Percentiles rank a stretch among this genome's conserved stretches.
These are phyloP conservation scores for Pulveroboletus sp. DNA, from an alignment of 768 basidiomycete genomes.

Conservation along the genomic window DNA sequence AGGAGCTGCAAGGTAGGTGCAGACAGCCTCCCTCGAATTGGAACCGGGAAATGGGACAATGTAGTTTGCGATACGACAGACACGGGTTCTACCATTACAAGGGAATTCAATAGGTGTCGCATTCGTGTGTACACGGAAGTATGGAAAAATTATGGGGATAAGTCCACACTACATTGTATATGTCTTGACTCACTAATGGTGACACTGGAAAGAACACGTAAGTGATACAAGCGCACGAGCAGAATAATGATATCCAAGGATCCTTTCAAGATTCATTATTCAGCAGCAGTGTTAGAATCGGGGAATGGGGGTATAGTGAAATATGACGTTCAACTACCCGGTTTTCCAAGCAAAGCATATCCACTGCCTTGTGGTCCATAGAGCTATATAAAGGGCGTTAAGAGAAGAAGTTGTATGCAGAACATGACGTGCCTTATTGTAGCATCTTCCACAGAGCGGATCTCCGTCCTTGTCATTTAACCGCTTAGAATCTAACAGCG, in stretches of 20 bases:
- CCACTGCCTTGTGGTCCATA: constrained; percentile 72
- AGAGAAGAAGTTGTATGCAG: background rate
- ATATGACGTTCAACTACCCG: constrained; percentile 33
- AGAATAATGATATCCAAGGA: constrained; percentile 17
- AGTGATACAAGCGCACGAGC: constrained; percentile 17
- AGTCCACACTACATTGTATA: constrained; percentile 9
- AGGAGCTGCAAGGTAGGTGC: background rate
- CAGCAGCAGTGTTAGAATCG: constrained; percentile 5
- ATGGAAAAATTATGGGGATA: constrained; percentile 1
- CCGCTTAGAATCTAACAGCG: constrained; percentile 63
- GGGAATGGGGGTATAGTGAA: background rate
- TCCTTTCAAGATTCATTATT: constrained; percentile 8
- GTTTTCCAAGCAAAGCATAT: constrained; percentile 63
- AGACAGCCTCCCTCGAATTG: background rate
- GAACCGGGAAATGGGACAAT: too few relatives aligned
- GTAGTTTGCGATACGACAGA: background rate
- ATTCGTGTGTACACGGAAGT: background rate
- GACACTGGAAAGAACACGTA: constrained; percentile 13
- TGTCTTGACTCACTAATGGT: constrained; percentile 9
- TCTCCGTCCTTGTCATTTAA: constrained; percentile 73
- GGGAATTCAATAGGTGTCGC: background rate
- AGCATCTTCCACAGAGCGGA: constrained; percentile 68
- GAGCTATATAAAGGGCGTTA: constrained; percentile 39
- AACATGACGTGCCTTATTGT: constrained; percentile 48
- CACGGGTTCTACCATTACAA: background rate